phyloP scores from a whole-genome alignment of 129 eudicot genomes.

The Lactuca sativa region DNA sequence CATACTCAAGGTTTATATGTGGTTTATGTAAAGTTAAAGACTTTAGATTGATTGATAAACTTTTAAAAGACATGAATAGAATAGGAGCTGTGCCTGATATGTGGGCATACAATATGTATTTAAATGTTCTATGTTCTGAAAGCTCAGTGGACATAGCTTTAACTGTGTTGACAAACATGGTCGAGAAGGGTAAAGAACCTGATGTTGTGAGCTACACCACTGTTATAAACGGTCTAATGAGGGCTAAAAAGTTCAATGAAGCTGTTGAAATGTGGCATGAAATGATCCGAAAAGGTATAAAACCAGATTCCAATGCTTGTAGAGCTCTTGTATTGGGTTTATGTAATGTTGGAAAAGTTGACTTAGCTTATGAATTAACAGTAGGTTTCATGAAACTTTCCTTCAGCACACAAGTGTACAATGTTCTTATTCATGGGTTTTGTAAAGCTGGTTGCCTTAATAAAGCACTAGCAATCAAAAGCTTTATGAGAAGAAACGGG shows the following conservation, averaged over 20 bases:
- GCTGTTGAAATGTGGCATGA: slow-evolving; percentile 83
- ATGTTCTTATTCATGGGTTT: slow-evolving; percentile 72
- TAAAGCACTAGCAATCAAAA: slow-evolving; percentile 70
- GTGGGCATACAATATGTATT: slow-evolving; percentile 87
- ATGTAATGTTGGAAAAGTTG: slow-evolving; percentile 72
- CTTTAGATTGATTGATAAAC: slow-evolving; percentile 57
- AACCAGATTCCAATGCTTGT: slow-evolving; percentile 78
- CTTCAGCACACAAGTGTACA: slow-evolving; percentile 56
- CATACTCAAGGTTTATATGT: slow-evolving; percentile 80
- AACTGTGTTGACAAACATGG: slow-evolving; percentile 51
- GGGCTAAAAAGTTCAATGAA: slow-evolving; percentile 43
- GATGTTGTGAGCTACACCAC: slow-evolving; percentile 87
- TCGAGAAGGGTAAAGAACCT: slow-evolving; percentile 68
- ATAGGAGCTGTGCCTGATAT: slow-evolving; percentile 67
- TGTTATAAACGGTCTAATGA: slow-evolving; percentile 65
- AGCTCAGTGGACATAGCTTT: slow-evolving; percentile 62
- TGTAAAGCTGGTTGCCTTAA: slow-evolving; percentile 70
- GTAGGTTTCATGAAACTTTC: slow-evolving; percentile 62
- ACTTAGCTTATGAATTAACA: slow-evolving; percentile 89
- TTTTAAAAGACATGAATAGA: slow-evolving; percentile 73
- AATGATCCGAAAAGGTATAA: slow-evolving; percentile 61
- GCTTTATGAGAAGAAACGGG: slow-evolving; percentile 75
- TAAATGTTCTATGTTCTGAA: slow-evolving; percentile 75
- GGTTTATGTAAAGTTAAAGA: slow-evolving; percentile 81
- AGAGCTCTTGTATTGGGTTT: slow-evolving; percentile 83